Evolutionary conservation across 805 yeast species (phyloP).

Genomic region (Candida taoyuanica): DNA sequence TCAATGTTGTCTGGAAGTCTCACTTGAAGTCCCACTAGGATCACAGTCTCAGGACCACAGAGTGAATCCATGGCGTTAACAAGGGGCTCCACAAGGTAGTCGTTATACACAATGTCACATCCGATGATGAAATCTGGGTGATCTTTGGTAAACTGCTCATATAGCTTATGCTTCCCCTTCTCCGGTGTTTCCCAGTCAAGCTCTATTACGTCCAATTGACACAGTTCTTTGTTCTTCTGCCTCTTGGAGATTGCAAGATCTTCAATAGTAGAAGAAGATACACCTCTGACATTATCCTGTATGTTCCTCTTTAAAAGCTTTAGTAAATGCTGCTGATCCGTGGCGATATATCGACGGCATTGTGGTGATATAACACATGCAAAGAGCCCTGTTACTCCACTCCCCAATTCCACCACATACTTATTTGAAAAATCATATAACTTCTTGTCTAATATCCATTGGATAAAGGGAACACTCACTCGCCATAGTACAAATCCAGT

Average conservation of each 20-base stretch:
- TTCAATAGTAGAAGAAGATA: constrained; percentile 24
- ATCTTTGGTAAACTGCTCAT: constrained; percentile 7
- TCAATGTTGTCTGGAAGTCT: constrained; percentile 49
- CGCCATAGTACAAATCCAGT: constrained; percentile 68
- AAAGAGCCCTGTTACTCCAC: constrained; percentile 55
- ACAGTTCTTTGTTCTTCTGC: constrained; percentile 1
- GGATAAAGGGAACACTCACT: constrained; percentile 41
- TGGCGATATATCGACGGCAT: constrained; percentile 41
- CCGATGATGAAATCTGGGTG: constrained; percentile 49
- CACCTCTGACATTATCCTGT: constrained; percentile 30
- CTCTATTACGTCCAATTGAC: constrained; percentile 41
- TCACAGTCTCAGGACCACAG: constrained; percentile 32
- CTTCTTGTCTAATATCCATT: constrained; percentile 42
- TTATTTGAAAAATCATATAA: constrained; percentile 17
- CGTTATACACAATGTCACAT: constrained; percentile 65
- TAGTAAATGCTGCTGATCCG: constrained; percentile 54
- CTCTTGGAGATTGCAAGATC: constrained; percentile 3
- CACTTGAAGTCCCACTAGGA: constrained; percentile 47
- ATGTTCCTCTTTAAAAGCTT: constrained; percentile 48
- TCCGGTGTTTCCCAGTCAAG: constrained; percentile 58
- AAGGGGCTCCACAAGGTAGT: constrained; percentile 47
- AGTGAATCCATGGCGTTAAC: constrained; percentile 37
- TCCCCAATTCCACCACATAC: constrained; percentile 52
- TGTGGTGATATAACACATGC: constrained; percentile 36
- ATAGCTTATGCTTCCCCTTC: constrained; percentile 28